Base-by-base conservation (phyloP, 2,329 filamentous ascomycete species). In the Venturia carpophila region DNA sequence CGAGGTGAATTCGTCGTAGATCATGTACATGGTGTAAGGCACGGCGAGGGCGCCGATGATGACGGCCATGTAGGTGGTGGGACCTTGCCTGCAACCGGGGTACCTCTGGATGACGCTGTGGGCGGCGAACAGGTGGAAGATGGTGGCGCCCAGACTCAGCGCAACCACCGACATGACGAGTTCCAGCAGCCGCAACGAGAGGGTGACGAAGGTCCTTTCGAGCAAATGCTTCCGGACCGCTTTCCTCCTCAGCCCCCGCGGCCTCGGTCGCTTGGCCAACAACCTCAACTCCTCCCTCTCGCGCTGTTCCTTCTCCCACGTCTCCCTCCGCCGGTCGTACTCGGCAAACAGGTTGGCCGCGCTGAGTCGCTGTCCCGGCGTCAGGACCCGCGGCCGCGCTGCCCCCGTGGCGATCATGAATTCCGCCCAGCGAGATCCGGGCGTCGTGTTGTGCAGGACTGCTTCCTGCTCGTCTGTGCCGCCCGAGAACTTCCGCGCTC, bases 1-100 rank as follows among this genome's bases (percentile, higher is more conserved):
- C 39, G 91, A 91, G 5, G 91, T 94, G 77, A 97, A 97, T 78
- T 99, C 94, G 73, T 99, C 94, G 78, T 88, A 96, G 30, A 92
- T 95, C 78, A 97, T 94, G 77, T 96, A 97, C 61, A 90, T 79
- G 65, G 95, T 88, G 76, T 97, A 99, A 2, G 93, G 86, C 66
- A 97, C 83, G 3, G 94, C 93, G 17, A 97, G 83, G 7, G 88
- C 86, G 75, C 97, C 93, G 47, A 99, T 90, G 43, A 91, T 85
- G 64, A 97, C 88, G 39, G 93, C 93, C 78, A 97, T 92, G 66
- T 92, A 84, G 9, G 91, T 89, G 63, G 94, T 95, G 2, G 78
- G 77, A 63, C 79, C 78, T 63, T 76, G 74, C 24, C 72, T 71
- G 69, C 79, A 81, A 56, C 67, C 67, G 6, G 61, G 60, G 37